Evolutionary conservation across 352 stramenopile species (phyloP).

Genomic region (Aphanomyces astaci): DNA sequence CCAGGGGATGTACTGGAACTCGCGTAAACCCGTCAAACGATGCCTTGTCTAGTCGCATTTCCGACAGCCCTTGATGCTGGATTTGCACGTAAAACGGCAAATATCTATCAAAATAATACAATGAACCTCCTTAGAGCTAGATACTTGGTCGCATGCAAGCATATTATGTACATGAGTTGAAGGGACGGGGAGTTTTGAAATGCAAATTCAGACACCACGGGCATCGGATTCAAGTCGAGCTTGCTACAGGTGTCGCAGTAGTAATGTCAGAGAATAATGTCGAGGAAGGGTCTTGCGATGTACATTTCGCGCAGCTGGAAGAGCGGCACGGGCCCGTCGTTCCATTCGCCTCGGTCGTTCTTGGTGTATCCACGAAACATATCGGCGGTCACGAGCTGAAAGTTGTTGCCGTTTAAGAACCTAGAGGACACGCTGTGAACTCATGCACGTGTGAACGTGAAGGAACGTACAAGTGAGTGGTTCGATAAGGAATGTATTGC

Average conservation of each 20-base stretch:
- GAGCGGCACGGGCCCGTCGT: slow-evolving; percentile 35
- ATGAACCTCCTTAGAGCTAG: not conserved
- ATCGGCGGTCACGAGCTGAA: slow-evolving; percentile 45
- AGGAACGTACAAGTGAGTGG: slow-evolving; percentile 49
- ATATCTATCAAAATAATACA: slow-evolving; percentile 33
- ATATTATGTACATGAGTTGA: slow-evolving; percentile 52
- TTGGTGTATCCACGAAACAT: slow-evolving; percentile 58
- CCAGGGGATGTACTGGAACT: slow-evolving; percentile 38
- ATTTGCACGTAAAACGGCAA: slow-evolving; percentile 68
- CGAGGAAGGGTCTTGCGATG: too few species aligned
- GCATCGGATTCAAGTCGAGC: slow-evolving; percentile 64
- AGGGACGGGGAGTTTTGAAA: slow-evolving; percentile 44
- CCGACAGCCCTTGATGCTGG: slow-evolving; percentile 58
- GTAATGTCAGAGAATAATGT: too few species aligned
- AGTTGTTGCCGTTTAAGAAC: slow-evolving; percentile 46
- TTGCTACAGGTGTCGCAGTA: slow-evolving; percentile 35
- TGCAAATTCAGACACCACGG: slow-evolving; percentile 65
- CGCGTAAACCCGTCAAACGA: slow-evolving; percentile 57
- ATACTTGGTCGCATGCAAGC: too few species aligned
- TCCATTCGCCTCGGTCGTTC: slow-evolving; percentile 49
- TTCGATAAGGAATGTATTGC: slow-evolving; percentile 52
- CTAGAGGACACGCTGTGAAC: not conserved
- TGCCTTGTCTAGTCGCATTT: slow-evolving; percentile 65
- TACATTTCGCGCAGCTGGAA: slow-evolving; percentile 66
- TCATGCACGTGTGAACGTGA: not conserved